Percentiles rank a stretch among this genome's conserved stretches.
These are phyloP conservation scores for Auricularia auricula-judae DNA, from an alignment of 768 basidiomycete genomes.

Conservation along the genomic window DNA sequence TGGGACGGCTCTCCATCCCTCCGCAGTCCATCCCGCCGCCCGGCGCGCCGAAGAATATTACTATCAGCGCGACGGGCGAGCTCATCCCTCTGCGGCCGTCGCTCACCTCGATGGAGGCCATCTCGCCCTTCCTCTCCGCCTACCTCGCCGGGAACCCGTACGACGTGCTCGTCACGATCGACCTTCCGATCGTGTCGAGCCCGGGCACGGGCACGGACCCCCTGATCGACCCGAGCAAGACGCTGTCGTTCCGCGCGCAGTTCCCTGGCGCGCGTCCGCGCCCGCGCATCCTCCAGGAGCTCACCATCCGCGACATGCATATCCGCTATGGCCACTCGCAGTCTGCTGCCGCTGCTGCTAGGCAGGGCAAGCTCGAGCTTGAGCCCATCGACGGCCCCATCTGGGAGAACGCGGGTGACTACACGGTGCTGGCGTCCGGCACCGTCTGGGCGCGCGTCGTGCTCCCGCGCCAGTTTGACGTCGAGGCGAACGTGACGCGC, in stretches of 20 bases:
- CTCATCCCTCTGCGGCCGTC: conserved; percentile 39
- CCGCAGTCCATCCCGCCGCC: conserved; percentile 49
- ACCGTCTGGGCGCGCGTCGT: conserved; percentile 53
- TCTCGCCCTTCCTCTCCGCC: conserved; percentile 53
- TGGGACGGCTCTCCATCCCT: conserved; percentile 41
- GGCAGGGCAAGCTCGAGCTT: background rate
- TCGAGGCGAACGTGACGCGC: conserved; percentile 49
- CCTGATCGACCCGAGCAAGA: conserved; percentile 30
- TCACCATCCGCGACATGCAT: conserved; percentile 69
- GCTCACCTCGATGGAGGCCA: conserved; percentile 18
- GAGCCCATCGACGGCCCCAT: conserved; percentile 12
- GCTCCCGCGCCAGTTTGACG: conserved; percentile 57
- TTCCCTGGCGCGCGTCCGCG: conserved; percentile 60
- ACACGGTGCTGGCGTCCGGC: conserved; percentile 53
- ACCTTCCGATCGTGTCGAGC: conserved; percentile 49
- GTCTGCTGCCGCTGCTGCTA: background rate
- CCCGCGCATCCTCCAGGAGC: conserved; percentile 56
- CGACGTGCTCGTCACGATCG: conserved; percentile 3
- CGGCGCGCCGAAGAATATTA: conserved; percentile 46
- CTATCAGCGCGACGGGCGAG: conserved; percentile 42
- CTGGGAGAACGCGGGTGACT: conserved; percentile 5
- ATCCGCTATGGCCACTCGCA: conserved; percentile 33
- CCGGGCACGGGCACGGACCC: conserved; percentile 14
- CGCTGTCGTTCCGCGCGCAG: conserved; percentile 29
- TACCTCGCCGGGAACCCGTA: conserved; percentile 42